These are phyloP conservation scores for Limnanthes douglasii DNA, from an alignment of 345 rosid species.

Conservation along the genomic window DNA sequence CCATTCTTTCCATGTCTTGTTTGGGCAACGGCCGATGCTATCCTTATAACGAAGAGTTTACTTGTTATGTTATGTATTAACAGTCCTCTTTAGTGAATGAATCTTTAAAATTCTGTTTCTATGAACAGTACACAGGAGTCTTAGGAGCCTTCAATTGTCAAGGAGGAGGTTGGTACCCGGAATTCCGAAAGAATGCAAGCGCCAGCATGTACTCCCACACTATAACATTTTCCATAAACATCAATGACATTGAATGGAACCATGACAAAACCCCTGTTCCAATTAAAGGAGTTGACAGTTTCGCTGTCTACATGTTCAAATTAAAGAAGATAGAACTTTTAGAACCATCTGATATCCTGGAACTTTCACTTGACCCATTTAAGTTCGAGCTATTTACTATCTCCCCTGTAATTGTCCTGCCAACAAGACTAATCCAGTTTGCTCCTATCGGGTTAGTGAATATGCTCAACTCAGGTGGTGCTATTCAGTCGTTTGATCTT, in stretches of 20 bases:
- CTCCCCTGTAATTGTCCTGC: slow-evolving; percentile 40
- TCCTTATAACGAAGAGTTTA: no score
- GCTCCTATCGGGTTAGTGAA: slow-evolving; percentile 52
- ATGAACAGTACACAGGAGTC: slow-evolving; percentile 58
- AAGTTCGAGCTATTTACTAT: slow-evolving; percentile 64
- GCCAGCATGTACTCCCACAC: slow-evolving; percentile 54
- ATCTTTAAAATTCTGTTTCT: no score
- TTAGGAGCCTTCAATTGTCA: slow-evolving; percentile 90
- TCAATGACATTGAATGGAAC: slow-evolving; percentile 62
- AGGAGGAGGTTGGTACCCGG: slow-evolving; percentile 83
- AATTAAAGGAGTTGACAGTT: slow-evolving; percentile 29
- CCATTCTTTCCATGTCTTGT: no score
- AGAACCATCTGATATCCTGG: slow-evolving; percentile 24
- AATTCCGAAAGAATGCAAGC: slow-evolving; percentile 39
- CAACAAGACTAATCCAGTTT: slow-evolving; percentile 17
- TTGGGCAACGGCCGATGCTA: no score
- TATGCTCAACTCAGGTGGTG: slow-evolving; percentile 76
- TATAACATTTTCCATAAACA: slow-evolving; percentile 32
- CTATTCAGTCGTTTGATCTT: slow-evolving; percentile 28
- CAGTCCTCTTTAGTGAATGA: no score
- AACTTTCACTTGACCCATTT: slow-evolving; percentile 40
- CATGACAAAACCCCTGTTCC: slow-evolving; percentile 13
- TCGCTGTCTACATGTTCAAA: slow-evolving; percentile 36
- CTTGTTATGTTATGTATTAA: no score
- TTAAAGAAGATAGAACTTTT: slow-evolving; percentile 29